Base-by-base conservation (phyloP, 495 filamentous ascomycete species). In the Aspergillus bertholletiae region DNA sequence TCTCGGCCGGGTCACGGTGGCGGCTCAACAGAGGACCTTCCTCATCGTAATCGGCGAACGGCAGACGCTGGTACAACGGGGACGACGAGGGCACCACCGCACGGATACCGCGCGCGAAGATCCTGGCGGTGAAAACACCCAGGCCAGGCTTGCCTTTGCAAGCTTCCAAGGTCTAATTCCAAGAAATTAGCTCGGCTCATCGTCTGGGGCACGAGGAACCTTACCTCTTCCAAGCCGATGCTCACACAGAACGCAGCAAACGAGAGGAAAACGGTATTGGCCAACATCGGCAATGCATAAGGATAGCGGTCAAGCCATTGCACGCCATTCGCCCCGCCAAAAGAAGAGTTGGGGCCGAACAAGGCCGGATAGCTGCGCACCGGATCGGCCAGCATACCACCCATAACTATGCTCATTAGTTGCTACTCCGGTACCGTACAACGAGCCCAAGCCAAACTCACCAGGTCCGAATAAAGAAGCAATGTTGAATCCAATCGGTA, bases 401-500 rank as follows among this genome's bases (percentile, higher is more conserved):
- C 89, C 49, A 90, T 74, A 9, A 88, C 76, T 60, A 37, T 12
- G 37, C 15, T 34, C 8, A 52, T 66, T 30, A 69, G 59, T 46
- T 30, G 39, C 18, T 8, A 2, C 46, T 21, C 20, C n/a, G n/a
- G 27, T 13, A 17, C n/a, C 15, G 46, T 28, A 53, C 22, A 52
- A 17, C 24, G 9, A 17, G 56, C 17, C n/a, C n/a, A n/a, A 11
- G 21, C 28, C 28, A 24, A 20, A 67, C 75, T 67, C 46, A 80
- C 78, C 73, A 51, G 85, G 86, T n/a, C 88, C 89, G 58, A 90
- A 81, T 52, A 92, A 84, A 28, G 87, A 79, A 3, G 88, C 89
- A 55, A 91, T 79, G 61, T 92, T 92, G 62, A 90, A 92, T 6
- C 82, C 84, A 79, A 88, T 86, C 0, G 86, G 88, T 47, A 92